Evolutionary conservation across 2,329 filamentous ascomycete genomes (phyloP).

Genomic region (Cladosporium austrohemisphaericum): DNA sequence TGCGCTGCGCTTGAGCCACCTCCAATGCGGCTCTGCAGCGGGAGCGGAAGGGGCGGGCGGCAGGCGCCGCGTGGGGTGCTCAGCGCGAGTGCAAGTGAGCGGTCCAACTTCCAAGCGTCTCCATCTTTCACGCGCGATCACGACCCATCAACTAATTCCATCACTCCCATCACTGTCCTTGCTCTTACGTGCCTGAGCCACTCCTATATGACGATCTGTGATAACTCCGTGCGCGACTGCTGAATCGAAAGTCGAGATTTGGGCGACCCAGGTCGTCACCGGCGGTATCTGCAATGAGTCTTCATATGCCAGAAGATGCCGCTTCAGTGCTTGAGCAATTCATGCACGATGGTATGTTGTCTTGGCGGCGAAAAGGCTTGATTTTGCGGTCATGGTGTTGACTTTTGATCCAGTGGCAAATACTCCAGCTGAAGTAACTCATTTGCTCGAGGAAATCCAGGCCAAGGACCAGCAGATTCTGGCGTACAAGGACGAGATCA

Average conservation of each 20-base stretch:
- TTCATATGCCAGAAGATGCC: constrained; percentile 56
- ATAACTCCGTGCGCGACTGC: too few relatives aligned
- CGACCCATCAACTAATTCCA: not conserved
- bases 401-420: constrained; percentile 57
- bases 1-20: not conserved
- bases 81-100: not conserved
- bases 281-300: constrained; percentile 16
- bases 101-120: constrained; percentile 11
- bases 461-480: constrained; percentile 72
- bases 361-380: too few relatives aligned
- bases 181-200: not conserved
- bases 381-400: not conserved
- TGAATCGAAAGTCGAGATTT: too few relatives aligned
- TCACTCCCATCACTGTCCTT: not conserved
- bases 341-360: constrained; percentile 58
- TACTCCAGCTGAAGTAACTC: constrained; percentile 75
- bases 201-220: too few relatives aligned
- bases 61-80: constrained; percentile 1
- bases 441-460: constrained; percentile 77
- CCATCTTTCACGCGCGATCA: constrained; percentile 4
- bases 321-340: constrained; percentile 75
- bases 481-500: constrained; percentile 65
- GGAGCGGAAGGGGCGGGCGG: not conserved
- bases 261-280: too few relatives aligned
- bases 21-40: constrained; percentile 9